Base-by-base conservation (phyloP, 805 yeast species). In the Diddensiella caesifluorescens region DNA sequence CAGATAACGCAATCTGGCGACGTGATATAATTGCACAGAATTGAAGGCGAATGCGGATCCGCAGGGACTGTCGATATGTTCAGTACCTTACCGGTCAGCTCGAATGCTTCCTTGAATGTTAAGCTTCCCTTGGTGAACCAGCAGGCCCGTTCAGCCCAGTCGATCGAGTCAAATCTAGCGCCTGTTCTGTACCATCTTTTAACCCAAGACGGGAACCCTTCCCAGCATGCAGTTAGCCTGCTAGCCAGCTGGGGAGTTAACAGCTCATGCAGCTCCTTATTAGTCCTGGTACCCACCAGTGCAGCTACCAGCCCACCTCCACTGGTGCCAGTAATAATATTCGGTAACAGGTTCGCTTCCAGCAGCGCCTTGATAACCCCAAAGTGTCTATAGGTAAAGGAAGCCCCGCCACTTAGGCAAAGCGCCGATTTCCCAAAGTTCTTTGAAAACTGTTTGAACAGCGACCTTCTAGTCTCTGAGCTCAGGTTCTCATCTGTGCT, bases 281-380 rank as follows among this genome's bases (percentile, higher is more conserved):
- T 73, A 0, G 86, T 79, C 41, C 89, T 64, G 0, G 86, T 77
- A 39, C 87, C 73, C 0, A 82, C 75, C 29, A 83, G 59, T 0
- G 88, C 84, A 0, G 92, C 89, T 10, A 83, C 76, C 9, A 82
- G 62, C 1, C 88, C 90, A 12, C 94, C 94, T 1, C 92, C 90
- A 0, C 86, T 78, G 0, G 92, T 83, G 1, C 94, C 94, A 26
- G 84, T 74, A 5, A 84, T 67, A 27, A 83, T 80, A 3, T 69
- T 68, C 1, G 94, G 94, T 38, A 83, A 62, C 38, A 75, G 61
- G 56, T 79, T 81, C 44, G 74, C 73, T 45, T 84, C 88, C 4
- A 83, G 61, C 29, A 84, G 60, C 0, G 88, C 89, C 48, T 79
- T 79, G 21, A 83, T 70, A 2, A 83, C 75, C 2, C 94, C 94